These are phyloP conservation scores for Fusarium sublunatum DNA, from an alignment of 2,329 filamentous ascomycete genomes.

Conservation along the genomic window DNA sequence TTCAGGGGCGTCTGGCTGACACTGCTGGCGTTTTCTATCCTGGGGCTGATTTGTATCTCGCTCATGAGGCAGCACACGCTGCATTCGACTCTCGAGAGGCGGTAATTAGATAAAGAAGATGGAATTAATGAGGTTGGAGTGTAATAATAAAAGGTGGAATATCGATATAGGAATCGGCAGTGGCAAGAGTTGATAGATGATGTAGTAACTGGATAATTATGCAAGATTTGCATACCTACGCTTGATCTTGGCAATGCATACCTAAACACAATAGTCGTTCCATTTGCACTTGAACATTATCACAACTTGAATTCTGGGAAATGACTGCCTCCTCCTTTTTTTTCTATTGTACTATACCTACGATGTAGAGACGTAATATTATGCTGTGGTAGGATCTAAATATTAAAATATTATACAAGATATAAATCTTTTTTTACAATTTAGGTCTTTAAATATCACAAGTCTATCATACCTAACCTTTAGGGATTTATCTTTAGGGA, in stretches of 20 bases:
- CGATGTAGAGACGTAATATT: too few relatives aligned
- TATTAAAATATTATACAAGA: too few relatives aligned
- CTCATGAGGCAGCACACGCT: slow-evolving; percentile 84
- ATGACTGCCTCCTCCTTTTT: neutral
- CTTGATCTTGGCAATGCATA: neutral
- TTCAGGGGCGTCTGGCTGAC: slow-evolving; percentile 81
- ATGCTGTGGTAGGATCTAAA: too few relatives aligned
- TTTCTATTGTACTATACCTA: too few relatives aligned
- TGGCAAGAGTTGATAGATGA: neutral
- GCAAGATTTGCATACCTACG: neutral
- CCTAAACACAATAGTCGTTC: neutral
- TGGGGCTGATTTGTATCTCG: slow-evolving; percentile 70
- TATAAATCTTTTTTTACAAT: too few relatives aligned
- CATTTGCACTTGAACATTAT: neutral
- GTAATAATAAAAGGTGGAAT: neutral
- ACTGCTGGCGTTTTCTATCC: slow-evolving; percentile 69
- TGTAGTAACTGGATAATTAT: neutral
- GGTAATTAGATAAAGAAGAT: slow-evolving; percentile 20
- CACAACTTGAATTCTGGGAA: neutral
- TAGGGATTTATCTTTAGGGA: too few relatives aligned
- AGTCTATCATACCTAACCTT: too few relatives aligned
- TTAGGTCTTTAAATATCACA: too few relatives aligned
- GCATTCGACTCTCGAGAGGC: slow-evolving; percentile 71
- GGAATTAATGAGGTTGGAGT: neutral
- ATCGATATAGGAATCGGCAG: neutral